Base-by-base conservation (phyloP, 495 filamentous ascomycete genomes). In the Halenospora varia region DNA sequence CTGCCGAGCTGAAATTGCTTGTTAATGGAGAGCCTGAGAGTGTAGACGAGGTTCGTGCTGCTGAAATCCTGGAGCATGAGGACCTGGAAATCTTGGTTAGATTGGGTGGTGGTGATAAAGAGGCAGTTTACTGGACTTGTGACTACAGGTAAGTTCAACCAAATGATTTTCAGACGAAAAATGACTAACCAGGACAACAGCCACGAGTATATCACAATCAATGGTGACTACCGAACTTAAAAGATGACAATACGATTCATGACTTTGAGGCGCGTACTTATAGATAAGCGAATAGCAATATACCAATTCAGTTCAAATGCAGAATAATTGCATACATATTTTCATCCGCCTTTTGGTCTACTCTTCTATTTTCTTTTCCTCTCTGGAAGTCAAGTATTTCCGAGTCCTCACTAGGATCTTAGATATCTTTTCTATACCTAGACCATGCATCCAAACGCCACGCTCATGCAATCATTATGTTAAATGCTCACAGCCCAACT, bases 131-230 rank as follows among this genome's bases (percentile, higher is more conserved):
- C 71, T 97, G 90, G 88, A 96, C 93, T 61, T 97, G 94, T 71
- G 94, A 97, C 75, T 95, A 96, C 72, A 96, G 91, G 64, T 66
- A 26, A 62, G 39, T 56, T n/a, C 0, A 51, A 41, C 24, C 51
- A 17, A 42, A 49, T 13, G 24, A 15, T 19, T 46, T 50, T 50
- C 26, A 35, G n/a, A 19, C 48, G 41, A 42, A 18, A 25, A 40
- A 59, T 22, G 39, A 42, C 60, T 66, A 48, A 68, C 51, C 10
- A n/a, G n/a, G n/a, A n/a, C 74, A 91, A 93, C 71, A 96, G 91
- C 72, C 94, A 97, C 70, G 94, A 97, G 75, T 98, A 94, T 76
- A 90, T 85, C 45, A 95, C 90, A 35, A 96, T 95, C 66, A 95
- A 96, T 71, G 90, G 88, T 47, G 90, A 96, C 71, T 96, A 96